Evolutionary conservation across 176 grass and related monocot species (phyloP).

Genomic region (Musa beccarii): DNA sequence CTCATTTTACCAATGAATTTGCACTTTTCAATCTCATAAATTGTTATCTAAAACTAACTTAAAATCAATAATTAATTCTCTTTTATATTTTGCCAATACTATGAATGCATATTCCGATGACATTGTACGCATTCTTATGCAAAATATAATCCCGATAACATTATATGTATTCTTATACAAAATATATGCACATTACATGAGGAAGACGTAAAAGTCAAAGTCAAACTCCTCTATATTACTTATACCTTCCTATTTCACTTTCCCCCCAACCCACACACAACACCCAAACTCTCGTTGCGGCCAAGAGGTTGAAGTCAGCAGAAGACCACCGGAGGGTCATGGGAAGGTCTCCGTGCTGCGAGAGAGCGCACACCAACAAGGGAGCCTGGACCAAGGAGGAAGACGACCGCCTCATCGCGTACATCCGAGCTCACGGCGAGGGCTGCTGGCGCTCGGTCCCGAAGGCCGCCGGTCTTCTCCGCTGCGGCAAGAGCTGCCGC

Average conservation of each 20-base stretch:
- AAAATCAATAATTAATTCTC: no score
- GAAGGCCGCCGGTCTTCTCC: constrained; percentile 45
- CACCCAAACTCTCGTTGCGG: neutral
- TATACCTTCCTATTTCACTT: neutral
- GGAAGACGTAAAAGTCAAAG: neutral
- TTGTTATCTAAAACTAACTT: no score
- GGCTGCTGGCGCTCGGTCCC: constrained; percentile 2
- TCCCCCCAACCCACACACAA: neutral
- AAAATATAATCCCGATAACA: no score
- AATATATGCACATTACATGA: no score
- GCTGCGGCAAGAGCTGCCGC: constrained; percentile 98
- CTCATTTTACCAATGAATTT: no score
- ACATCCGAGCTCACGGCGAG: constrained; percentile 7
- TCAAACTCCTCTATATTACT: neutral
- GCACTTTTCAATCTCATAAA: no score
- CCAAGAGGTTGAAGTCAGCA: neutral
- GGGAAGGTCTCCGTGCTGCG: constrained; percentile 14
- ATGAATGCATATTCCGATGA: no score
- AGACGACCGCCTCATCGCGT: constrained; percentile 7
- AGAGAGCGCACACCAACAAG: constrained; percentile 9
- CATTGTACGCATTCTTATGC: no score
- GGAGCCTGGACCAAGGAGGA: constrained; percentile 4
- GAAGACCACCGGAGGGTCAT: neutral
- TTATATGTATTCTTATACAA: no score
- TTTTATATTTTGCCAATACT: no score